Base-by-base conservation (phyloP, 108 stramenopile species). In the Nitzschia sp. region DNA sequence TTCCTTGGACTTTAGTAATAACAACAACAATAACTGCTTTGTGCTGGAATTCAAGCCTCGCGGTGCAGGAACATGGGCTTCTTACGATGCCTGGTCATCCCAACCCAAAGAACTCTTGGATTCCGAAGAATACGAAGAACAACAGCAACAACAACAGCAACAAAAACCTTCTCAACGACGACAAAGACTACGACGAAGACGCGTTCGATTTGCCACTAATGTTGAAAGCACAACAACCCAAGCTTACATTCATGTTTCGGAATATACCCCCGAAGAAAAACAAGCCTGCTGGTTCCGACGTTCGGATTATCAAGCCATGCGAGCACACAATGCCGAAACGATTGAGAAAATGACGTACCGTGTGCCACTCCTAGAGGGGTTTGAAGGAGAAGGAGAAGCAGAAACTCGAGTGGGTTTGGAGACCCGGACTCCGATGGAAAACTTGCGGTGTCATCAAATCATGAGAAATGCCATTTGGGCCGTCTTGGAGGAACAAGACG, bases 401-500 rank as follows among this genome's bases (percentile, higher is more conserved):
- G 60, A 61, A 41, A 44, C 23, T 27, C n/a, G 4, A 26, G 15
- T 61, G n/a, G 60, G 60, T 1, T 61, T 61, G 41, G 60, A 61
- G 44, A 4, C 8, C 21, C n/a, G 36, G 6, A 41, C 21, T 21
- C 41, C 41, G 13, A 31, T 22, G n/a, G 60, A 61, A 11, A 19
- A 61, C 9, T 45, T 13, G 8, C 60, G 41, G 13, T 41, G 38
- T 61, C 41, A 61, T 11, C 60, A 61, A 45, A 45, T 61, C 41
- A 61, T 61, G 41, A 36, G 60, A 41, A 26, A 27, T 41, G 60
- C 60, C 41, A 44, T 61, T 16, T 15, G 41, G 41, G 60, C 60
- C 1, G 60, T 61, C 36, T 45, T 61, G 23, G 60, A 61, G 6
- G 60, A 61, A 44, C 60, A 61, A 61, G 60, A 61, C 32, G 60